Conservation (phyloP, 1,284 basidiomycete species). For the Sphaerobolus stellatus region DNA sequence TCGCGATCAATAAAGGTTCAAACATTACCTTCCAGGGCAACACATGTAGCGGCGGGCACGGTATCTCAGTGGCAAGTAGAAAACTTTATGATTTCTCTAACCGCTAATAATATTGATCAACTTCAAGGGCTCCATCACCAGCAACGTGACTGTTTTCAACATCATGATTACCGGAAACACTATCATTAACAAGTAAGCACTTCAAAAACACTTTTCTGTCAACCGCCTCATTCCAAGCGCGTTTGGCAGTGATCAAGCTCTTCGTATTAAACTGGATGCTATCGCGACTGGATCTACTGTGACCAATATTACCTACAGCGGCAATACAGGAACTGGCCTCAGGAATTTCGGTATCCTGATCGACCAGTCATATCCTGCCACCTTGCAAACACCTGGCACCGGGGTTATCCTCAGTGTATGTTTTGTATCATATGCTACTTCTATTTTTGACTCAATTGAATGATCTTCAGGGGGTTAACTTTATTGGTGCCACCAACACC, state of each 20-base stretch:
- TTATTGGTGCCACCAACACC: constrained; percentile 33
- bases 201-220: not conserved
- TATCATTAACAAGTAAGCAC: constrained; percentile 28
- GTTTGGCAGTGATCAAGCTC: constrained; percentile 39
- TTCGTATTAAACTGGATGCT: constrained; percentile 49
- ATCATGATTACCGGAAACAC: constrained; percentile 50
- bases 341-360: constrained; percentile 46
- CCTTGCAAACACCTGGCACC: constrained; percentile 45
- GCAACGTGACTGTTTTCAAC: constrained; percentile 44
- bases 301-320: constrained; percentile 42
- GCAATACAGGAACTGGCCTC: constrained; percentile 43
- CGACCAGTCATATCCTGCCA: constrained; percentile 41
- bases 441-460: not conserved
- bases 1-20: constrained; percentile 57
- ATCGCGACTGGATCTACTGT: constrained; percentile 41
- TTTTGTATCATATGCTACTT: not conserved
- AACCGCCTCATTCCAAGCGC: not conserved
- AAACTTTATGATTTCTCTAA: not conserved
- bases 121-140: constrained; percentile 48
- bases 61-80: constrained; percentile 49
- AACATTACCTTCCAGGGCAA: constrained; percentile 56
- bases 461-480: constrained; percentile 38
- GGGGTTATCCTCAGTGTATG: constrained; percentile 38
- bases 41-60: constrained; percentile 57
- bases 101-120: not conserved